Evolutionary conservation across 176 grass and related monocot genomes (phyloP), one percentile per base, ranked within the genome.

Genomic region (Hyparrhenia diplandra): DNA sequence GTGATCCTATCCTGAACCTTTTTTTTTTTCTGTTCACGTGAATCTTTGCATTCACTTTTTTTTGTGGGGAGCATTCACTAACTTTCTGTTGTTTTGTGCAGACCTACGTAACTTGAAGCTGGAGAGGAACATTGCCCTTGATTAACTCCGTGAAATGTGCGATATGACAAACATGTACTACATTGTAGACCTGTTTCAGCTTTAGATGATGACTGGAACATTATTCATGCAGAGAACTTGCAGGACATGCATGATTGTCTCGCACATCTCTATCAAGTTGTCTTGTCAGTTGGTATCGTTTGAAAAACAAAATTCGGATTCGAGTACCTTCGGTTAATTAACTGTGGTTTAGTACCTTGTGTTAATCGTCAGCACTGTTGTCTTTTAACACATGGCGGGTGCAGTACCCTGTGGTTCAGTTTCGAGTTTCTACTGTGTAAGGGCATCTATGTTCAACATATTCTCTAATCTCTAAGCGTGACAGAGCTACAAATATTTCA

Each of bases 91-190:
- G 23, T 74, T 74, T 64, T n/a, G 49, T 8, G 14, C 70, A 83
- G 70, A 20, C 17, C 70, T 83, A 20, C 70, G 41, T 20, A 74
- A 28, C 58, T 36, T 83, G 61, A 74, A 83, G 59, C 70, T 64
- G 40, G 32, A 74, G 58, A 83, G 59, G 42, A 13, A 36, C 13
- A 74, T 65, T 64, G 8, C 29, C 59, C 37, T 74, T 2, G 14
- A 17, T 6, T 42, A 74, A 9, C 41, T 74, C 29, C 57, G 57
- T 49, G 42, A 63, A n/a, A 62, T 36, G 58, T 65, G 25, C 14
- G n/a, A 36, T 16, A 18, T 23, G 29, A 27, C 5, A 34, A 32
- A 34, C 49, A 17, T 9, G 32, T 21, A 51, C 30, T 64, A 30
- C n/a, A 57, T 37, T 23, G 0, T 68, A 55, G 23, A n/a, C 30